Evolutionary conservation across 495 filamentous ascomycete species (phyloP), one percentile per base, ranked within the genome.

Genomic region (Neurospora sublineolata): DNA sequence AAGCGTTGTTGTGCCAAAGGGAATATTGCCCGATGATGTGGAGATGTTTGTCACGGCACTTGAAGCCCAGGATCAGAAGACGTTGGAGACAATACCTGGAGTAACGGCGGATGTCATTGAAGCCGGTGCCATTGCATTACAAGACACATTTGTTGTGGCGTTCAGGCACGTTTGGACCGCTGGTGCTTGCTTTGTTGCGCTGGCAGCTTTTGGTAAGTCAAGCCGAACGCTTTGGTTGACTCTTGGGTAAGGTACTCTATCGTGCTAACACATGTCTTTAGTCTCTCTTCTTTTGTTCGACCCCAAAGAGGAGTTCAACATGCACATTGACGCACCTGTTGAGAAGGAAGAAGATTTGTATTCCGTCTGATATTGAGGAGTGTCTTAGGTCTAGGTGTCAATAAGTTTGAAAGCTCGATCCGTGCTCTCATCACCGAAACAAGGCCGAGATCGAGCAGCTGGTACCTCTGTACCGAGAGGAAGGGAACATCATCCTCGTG

Each of bases 141-240:
- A 69, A 8, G 73, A 79, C 23, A 76, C 79, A 0, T 79, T 72
- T 69, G 44, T 71, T 9, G 20, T 70, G 0, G 78, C 72, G 7
- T 80, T 80, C 68, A 71, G 76, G 16, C 68, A 77, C 69, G 78
- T 80, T 4, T 80, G 77, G 77, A 78, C 78, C 37, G 67, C 76
- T 1, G 79, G 72, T 7, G 74, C 70, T 23, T 74, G 71, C 58
- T 79, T 80, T 46, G 73, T 76, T 1, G 73, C 67, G 5, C 27
- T 78, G 52, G 76, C 77, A 37, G 72, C 72, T 10, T 58, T 77
- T 38, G 69, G 76, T 77, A 76, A 37, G 76, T 74, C 11, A 3
- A 68, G 11, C 67, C 4, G 36, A 30, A 3, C 38, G 20, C 14
- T n/a, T 23, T 20, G 6, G 40, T 44, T 37, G 40, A n/a, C 30